Conservation (phyloP, 805 yeast species). For the Schizosaccharomyces cryophilus region DNA sequence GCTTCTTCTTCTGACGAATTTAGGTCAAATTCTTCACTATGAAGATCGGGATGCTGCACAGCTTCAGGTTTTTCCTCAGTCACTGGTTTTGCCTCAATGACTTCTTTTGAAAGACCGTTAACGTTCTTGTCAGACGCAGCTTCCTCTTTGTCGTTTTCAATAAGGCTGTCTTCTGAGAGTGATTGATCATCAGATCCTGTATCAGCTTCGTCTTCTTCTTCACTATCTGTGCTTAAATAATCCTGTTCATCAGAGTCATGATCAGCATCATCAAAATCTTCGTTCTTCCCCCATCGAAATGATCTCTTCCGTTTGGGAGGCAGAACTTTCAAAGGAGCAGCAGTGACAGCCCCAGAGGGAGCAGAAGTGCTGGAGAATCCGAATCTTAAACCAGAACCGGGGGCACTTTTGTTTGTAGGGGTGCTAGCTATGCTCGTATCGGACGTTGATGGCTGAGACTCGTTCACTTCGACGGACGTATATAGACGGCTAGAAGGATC, state of each 20-base stretch:
- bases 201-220: background rate
- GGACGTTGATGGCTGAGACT: background rate
- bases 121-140: slow-evolving; percentile 9
- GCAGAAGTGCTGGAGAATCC: background rate
- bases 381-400: background rate
- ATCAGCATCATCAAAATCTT: background rate
- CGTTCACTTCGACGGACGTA: slow-evolving; percentile 15
- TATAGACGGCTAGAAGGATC: slow-evolving; percentile 36
- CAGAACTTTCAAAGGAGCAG: background rate
- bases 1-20: slow-evolving; percentile 6
- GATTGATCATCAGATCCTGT: no score
- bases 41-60: slow-evolving; percentile 18
- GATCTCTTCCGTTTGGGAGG: background rate
- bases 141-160: slow-evolving; percentile 1
- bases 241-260: slow-evolving; percentile 7
- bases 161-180: no score
- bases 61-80: slow-evolving; percentile 5
- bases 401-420: background rate
- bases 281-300: background rate
- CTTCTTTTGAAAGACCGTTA: slow-evolving; percentile 11
- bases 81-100: slow-evolving; percentile 5
- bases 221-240: background rate
- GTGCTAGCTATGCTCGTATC: background rate
- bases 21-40: slow-evolving; percentile 9
- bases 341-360: background rate